Base-by-base conservation (phyloP, 1,284 basidiomycete genomes). In the Apiotrichum siamense region DNA sequence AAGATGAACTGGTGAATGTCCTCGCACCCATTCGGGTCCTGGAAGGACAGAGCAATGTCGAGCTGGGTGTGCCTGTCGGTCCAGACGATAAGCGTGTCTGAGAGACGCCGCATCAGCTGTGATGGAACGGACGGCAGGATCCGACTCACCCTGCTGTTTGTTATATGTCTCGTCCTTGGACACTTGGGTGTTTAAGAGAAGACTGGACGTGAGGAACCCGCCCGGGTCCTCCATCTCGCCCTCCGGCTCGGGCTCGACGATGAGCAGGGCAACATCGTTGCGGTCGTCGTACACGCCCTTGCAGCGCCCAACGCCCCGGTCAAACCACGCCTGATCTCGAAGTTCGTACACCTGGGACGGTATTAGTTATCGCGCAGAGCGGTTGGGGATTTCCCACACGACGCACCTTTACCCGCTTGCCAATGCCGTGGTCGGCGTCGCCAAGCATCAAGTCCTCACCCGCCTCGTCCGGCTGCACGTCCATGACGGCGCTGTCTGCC, bases 1-100 rank as follows among this genome's bases (percentile, higher is more conserved):
- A 83, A 79, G 63, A 99, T 91, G 72, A 98, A 98, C 64, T 87
- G 87, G 94, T 94, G 98, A 43, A 98, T 88, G 76, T 97, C 94
- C 41, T 85, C 80, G 65, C 94, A 99, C 29, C 94, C 96, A 57
- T 94, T 88, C 0, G 89, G 82, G 66, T 97, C 94, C 69, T 97
- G 94, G 66, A 99, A 98, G 60, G 91, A 96, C 44, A 98, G 78
- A 3, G 96, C 96, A 73, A 96, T 93, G 73, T 98, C 94, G 23
- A 86, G 83, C 23, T 91, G 89, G 59, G 91, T 86, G 13, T 52
- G 52, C 0, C 88, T 88, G 70, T 97, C 94, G 2, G 94, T 98
- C 94, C 94, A 99, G 13, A 98, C 94, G 58, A 99, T 97, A 40
- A 99, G 80, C 2, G 96, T 99, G 61, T 97, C 94, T 90, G 70